Evolutionary conservation across 2,329 filamentous ascomycete species (phyloP).

Genomic region (Oidium heveae): DNA sequence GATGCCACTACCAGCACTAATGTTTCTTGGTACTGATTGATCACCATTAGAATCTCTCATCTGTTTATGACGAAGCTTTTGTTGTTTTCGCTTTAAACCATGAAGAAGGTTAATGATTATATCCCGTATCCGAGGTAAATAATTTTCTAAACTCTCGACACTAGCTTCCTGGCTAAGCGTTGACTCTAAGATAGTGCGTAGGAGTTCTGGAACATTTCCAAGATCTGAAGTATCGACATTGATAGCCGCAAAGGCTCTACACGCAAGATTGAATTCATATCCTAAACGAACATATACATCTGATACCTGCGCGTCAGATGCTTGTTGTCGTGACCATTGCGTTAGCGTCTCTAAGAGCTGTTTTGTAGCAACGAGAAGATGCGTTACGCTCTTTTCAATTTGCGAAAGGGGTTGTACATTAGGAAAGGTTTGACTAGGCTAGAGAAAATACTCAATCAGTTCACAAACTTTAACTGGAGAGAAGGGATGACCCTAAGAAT

Average conservation of each 20-base stretch:
- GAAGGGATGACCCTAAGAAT: too few relatives aligned
- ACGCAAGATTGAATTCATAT: slow-evolving; percentile 98
- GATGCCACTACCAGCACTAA: slow-evolving; percentile 34
- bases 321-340: slow-evolving; percentile 83
- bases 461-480: not conserved
- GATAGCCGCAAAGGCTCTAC: slow-evolving; percentile 86
- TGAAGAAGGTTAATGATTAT: slow-evolving; percentile 97
- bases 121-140: slow-evolving; percentile 79
- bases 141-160: slow-evolving; percentile 77
- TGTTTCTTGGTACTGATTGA: slow-evolving; percentile 16
- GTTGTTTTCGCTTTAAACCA: slow-evolving; percentile 89
- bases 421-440: slow-evolving; percentile 5
- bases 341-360: slow-evolving; percentile 92
- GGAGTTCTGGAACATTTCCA: slow-evolving; percentile 77
- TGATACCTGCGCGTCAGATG: slow-evolving; percentile 83
- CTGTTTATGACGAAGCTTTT: slow-evolving; percentile 48
- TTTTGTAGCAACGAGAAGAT: slow-evolving; percentile 91
- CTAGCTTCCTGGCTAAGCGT: slow-evolving; percentile 93
- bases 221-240: slow-evolving; percentile 87
- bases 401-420: slow-evolving; percentile 37
- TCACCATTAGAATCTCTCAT: slow-evolving; percentile 20
- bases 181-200: slow-evolving; percentile 78
- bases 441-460: slow-evolving; percentile 4
- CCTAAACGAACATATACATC: slow-evolving; percentile 94
- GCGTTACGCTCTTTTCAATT: slow-evolving; percentile 97